These are phyloP conservation scores for Heterotrichella gracilis DNA, from an alignment of 352 stramenopile genomes.

Conservation along the genomic window DNA sequence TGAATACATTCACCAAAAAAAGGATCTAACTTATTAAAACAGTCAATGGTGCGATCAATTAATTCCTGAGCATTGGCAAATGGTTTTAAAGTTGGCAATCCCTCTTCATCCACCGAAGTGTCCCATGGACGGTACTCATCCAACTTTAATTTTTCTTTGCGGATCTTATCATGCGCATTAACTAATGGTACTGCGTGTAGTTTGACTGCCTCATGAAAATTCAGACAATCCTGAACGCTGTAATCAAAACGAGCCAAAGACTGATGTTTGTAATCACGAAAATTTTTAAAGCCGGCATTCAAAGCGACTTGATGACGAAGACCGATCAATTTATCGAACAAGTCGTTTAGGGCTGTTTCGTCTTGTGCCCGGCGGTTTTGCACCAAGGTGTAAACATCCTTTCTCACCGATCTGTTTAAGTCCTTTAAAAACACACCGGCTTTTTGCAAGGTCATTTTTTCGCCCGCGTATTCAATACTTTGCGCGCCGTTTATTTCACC, in stretches of 20 bases:
- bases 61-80: neutral
- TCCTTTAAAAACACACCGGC: neutral
- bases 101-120: neutral
- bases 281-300: constrained; percentile 1
- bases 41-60: neutral
- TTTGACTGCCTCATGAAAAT: neutral
- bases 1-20: neutral
- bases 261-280: neutral
- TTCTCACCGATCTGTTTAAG: neutral
- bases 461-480: neutral
- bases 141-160: neutral
- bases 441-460: constrained; percentile 8
- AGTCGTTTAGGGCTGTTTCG: neutral
- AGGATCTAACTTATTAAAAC: neutral
- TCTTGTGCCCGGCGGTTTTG: neutral
- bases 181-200: neutral
- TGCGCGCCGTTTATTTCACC: neutral
- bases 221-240: neutral
- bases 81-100: neutral
- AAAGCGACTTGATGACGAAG: neutral
- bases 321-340: neutral
- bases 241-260: neutral
- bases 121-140: neutral
- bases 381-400: neutral
- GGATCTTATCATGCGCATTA: neutral